Base-by-base conservation (phyloP, 305 asterid species). In the Fraxinus sp. region DNA sequence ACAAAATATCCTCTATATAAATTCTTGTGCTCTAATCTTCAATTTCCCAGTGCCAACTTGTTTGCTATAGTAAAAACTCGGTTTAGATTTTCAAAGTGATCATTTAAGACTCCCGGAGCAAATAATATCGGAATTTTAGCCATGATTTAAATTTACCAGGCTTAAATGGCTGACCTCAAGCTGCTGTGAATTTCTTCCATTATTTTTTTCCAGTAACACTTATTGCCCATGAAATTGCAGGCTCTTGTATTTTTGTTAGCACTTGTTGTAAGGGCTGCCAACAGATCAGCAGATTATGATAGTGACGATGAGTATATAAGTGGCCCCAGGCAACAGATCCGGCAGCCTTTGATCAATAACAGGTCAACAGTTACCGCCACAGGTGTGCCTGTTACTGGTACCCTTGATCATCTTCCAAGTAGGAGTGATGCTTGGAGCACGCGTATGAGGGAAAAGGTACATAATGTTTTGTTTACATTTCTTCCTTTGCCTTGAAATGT, bases 361-460 rank as follows among this genome's bases (percentile, higher is more conserved):
- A 90, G 92, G 64, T 90, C 87, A 86, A 80, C 91, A 78, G 91
- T 64, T 87, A 92, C 97, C 41, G 92, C 98, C 74, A 84, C 94
- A 7, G 96, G 95, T 68, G 94, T 80, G 80, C 94, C 98, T 80
- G 95, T 86, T 84, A 79, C 92, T 80, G 93, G 88, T 84, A 82
- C 93, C 20, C 93, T 91, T 70, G 99, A 97, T 83, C 93, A 91
- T 24, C 98, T 95, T 83, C 93, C 97, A 6, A 94, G 97, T 83
- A 91, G 99, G 86, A 94, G 82, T 46, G 99, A 97, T 85, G 98
- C 99, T 78, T 97, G 99, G 99, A 97, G 99, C 85, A 84, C 97
- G 64, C 98, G 99, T 39, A 97, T 97, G 99, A 89, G 97, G 89
- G 99, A 97, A 88, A 97, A 97, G 99, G 99, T 93, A 84, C 74